Evolutionary conservation across 139 green algal genomes (phyloP), one percentile per base, ranked within the genome.

Genomic region (Chlamydomonas sp.): DNA sequence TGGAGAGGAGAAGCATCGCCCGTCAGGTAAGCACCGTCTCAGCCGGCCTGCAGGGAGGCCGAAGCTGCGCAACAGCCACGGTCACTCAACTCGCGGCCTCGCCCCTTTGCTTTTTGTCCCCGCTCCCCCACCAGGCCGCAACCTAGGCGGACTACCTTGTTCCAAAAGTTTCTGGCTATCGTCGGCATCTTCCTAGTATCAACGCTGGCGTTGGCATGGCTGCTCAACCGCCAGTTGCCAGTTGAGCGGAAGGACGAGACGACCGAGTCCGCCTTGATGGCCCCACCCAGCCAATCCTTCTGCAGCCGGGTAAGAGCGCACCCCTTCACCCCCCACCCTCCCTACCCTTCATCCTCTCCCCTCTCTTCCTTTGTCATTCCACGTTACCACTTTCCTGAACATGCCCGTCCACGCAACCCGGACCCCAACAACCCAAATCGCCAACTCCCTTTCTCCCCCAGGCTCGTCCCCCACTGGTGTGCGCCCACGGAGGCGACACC

Each of bases 401-500:
- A 20, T 57, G 15, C 16, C 71, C 71, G 71, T 76, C 71, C 12
- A 14, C 73, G 73, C 73, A 78, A 61, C 14, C 69, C 14, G n/a
- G 61, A 60, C 20, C 20, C n/a, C 14, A n/a, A 5, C 31, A 60
- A 8, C 73, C 14, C 20, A n/a, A n/a, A 62, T 60, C 14, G n/a
- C 20, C 73, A n/a, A 62, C 73, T 7, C 17, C 57, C 76, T 58
- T 31, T 10, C 16, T 63, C 78, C 49, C 58, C 2, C 72, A 92
- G 89, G 9, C 67, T 12, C 84, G 85, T 1, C 88, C 88, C 0
- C 92, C 93, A 0, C 76, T 95, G 68, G 92, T 95, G 58, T 95
- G 93, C 63, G 93, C 93, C 0, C 93, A 95, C 74, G 93, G 93
- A 18, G 93, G 93, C 60, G 93, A 94, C 89, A 86, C 79, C 62